A percentile compares a stretch with the other conserved stretches of the same genome.
Conservation (phyloP, 257 asterid species). For the Solanum neorickii region DNA sequence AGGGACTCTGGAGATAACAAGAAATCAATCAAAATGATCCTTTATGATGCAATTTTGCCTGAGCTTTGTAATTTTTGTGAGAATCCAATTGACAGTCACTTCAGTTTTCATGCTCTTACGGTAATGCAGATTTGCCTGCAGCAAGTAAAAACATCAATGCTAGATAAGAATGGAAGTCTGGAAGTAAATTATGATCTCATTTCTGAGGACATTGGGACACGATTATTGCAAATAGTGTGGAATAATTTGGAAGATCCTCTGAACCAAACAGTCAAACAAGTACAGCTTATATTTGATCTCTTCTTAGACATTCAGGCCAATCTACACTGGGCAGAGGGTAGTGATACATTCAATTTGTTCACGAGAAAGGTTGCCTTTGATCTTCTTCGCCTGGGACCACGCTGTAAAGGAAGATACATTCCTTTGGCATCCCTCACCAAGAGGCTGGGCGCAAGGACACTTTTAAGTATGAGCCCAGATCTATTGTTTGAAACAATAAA, state of each 20-base stretch:
- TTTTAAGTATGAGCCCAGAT: constrained; percentile 57
- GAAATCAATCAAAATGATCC: constrained; percentile 41
- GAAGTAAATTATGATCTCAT: constrained; percentile 37
- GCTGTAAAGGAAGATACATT: constrained; percentile 88
- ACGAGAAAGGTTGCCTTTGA: constrained; percentile 64
- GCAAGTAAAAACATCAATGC: constrained; percentile 75
- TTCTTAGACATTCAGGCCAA: constrained; percentile 67
- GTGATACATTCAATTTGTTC: constrained; percentile 47
- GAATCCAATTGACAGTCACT: constrained; percentile 83
- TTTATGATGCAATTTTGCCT: constrained; percentile 82
- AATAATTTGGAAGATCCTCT: constrained; percentile 94
- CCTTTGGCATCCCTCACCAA: constrained; percentile 81
- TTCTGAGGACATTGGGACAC: constrained; percentile 61
- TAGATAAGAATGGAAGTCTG: constrained; percentile 16
- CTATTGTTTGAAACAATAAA: constrained; percentile 57
- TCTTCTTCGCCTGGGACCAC: constrained; percentile 75
- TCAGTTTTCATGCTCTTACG: constrained; percentile 80
- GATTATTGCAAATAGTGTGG: constrained; percentile 80
- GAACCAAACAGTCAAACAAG: constrained; percentile 95
- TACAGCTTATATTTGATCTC: constrained; percentile 86
- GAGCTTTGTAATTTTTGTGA: constrained; percentile 73
- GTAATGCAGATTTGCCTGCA: constrained; percentile 95
- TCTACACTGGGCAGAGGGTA: constrained; percentile 53
- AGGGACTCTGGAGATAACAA: constrained; percentile 8
- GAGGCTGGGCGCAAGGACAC: constrained; percentile 73